Percentiles rank a stretch among this genome's conserved stretches.
These are phyloP conservation scores for Medicago ruthenica DNA, from an alignment of 306 rosid species.

Conservation along the genomic window DNA sequence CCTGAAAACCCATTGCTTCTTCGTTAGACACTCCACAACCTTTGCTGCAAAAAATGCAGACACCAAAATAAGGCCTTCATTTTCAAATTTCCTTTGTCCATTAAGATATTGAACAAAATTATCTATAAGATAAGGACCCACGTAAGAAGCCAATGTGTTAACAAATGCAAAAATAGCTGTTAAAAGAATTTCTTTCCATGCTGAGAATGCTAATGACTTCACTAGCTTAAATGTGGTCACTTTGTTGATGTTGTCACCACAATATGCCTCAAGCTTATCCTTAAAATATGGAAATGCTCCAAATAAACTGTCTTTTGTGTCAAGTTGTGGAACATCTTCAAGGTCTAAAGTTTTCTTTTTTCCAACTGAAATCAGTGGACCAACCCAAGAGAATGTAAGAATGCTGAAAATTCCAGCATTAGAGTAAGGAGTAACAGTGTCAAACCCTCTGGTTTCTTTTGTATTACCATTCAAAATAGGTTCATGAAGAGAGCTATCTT, in stretches of 20 bases:
- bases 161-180: slow-evolving; percentile 37
- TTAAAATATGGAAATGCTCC: slow-evolving; percentile 44
- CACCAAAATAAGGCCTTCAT: slow-evolving; percentile 52
- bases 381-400: slow-evolving; percentile 56
- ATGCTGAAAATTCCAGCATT: slow-evolving; percentile 60
- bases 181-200: slow-evolving; percentile 52
- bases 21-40: slow-evolving; percentile 48
- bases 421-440: slow-evolving; percentile 54
- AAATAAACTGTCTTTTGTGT: slow-evolving; percentile 42
- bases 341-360: slow-evolving; percentile 49
- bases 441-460: slow-evolving; percentile 42
- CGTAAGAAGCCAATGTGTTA: slow-evolving; percentile 54
- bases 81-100: slow-evolving; percentile 40
- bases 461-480: slow-evolving; percentile 21
- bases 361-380: slow-evolving; percentile 52
- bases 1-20: slow-evolving; percentile 52
- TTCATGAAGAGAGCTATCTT: too few species aligned
- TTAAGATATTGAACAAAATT: slow-evolving; percentile 52
- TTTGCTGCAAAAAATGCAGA: slow-evolving; percentile 51
- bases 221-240: slow-evolving; percentile 52
- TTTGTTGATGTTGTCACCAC: slow-evolving; percentile 43
- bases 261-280: slow-evolving; percentile 47
- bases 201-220: slow-evolving; percentile 41
- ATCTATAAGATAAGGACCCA: slow-evolving; percentile 60
- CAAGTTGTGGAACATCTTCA: slow-evolving; percentile 61